Evolutionary conservation across 176 grass and related monocot genomes (phyloP), one percentile per base, ranked within the genome.

Genomic region (Rhynchospora tenuis): DNA sequence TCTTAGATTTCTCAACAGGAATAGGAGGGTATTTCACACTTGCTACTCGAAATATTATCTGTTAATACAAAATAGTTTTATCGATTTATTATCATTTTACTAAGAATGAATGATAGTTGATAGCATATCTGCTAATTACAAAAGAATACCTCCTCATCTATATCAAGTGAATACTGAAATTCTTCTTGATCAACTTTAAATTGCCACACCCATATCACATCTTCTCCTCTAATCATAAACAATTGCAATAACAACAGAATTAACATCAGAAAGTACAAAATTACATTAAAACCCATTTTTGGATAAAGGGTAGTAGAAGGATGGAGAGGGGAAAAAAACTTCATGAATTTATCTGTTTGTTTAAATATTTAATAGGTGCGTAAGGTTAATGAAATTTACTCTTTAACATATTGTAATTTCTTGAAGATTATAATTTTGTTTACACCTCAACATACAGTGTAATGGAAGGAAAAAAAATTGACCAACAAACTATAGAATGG

Each of bases 31-130:
- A 98, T 60, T 90, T 98, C 86, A 88, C 87, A 66, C 84, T 93
- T 79, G 93, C 89, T 77, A 95, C 91, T 78, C 90, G 73, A 74
- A 98, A 89, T 63, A 89, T 82, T 86, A 98, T 92, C 95, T 98
- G 88, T 82, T 24, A 14, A 16, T 22, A 81, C 60, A 86, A 5
- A 88, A 68, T 38, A 15, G 58, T 84, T 82, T 83, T 33, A 59
- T 14, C 64, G 24, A 77, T 45, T 56, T 29, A 86, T 59, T 71
- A 67, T 62, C 48, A 83, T 23, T 54, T 83, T 60, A 27, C n/a
- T 62, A 17, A 47, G 9, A 16, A 50, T 42, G n/a, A 44, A 80
- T 5, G 48, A 50, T n/a, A n/a, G n/a, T n/a, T n/a, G n/a, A n/a
- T 59, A 71, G 70, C 33, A 72, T 2, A 79, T 14, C 69, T 76